Conservation (phyloP, 2,329 filamentous ascomycete species). For the Penicillium occitanis region DNA sequence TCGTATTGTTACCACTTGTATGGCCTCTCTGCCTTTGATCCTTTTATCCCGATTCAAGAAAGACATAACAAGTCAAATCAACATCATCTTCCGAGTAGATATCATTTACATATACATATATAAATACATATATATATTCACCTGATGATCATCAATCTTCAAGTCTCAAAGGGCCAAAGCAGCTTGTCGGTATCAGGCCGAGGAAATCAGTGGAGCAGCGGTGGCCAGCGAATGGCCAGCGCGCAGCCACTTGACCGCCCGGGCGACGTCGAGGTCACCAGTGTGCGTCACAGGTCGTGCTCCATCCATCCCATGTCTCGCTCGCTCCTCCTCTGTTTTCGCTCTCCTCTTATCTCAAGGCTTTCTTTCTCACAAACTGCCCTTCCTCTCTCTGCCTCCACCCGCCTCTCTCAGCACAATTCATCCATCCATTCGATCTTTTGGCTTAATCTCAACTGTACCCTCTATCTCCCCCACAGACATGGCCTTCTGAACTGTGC, state of each 20-base stretch:
- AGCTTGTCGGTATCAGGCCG: conserved; percentile 7
- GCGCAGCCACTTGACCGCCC: conserved; percentile 27
- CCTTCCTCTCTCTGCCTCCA: background rate
- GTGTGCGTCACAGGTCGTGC: conserved; percentile 42
- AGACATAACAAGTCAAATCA: background rate
- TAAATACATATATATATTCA: background rate
- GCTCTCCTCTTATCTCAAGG: conserved; percentile 18
- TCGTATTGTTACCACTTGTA: background rate
- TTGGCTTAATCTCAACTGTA: background rate
- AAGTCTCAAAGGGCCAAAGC: too few species aligned
- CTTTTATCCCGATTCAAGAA: background rate
- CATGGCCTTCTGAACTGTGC: conserved; percentile 26
- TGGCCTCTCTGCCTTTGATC: background rate
- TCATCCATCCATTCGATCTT: background rate
- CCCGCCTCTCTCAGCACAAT: background rate
- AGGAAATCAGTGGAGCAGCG: conserved; percentile 12
- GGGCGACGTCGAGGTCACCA: conserved; percentile 41
- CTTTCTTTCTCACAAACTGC: background rate
- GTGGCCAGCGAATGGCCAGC: conserved; percentile 6
- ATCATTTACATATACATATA: background rate
- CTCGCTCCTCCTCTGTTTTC: background rate
- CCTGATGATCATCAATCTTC: background rate
- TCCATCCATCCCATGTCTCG: conserved; percentile 20
- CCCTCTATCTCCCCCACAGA: background rate
- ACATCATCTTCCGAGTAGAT: background rate